Base-by-base conservation (phyloP, 1,284 basidiomycete genomes). In the Mycena sp. region DNA sequence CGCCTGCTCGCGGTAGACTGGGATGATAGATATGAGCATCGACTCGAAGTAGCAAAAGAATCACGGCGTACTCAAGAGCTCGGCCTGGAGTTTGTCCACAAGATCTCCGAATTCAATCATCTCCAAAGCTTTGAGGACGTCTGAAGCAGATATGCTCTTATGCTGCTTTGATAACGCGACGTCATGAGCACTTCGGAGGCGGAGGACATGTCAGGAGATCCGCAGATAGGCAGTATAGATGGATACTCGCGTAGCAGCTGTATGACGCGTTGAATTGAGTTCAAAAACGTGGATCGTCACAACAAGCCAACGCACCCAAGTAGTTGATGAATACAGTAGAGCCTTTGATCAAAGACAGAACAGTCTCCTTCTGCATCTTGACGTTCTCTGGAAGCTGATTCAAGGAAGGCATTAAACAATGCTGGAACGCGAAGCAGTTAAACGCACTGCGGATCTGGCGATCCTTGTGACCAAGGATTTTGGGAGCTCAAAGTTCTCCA, bases 321-420 rank as follows among this genome's bases (percentile, higher is more conserved):
- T 95, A 96, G 76, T 92, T 95, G 70, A 98, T 95, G 75, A 96
- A 97, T 25, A 96, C 90, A 0, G 94, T 95, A 2, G 94, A 94
- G 23, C 91, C 89, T 72, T 95, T 94, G 21, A 93, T 83, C 5
- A 96, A 82, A 11, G 94, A 92, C 1, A 91, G 77, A 0, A 94
- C 87, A 0, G 91, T 92, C 65, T 97, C 95, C 70, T 95, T 95
- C 70, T 95, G 92, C 64, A 97, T 77, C 73, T 96, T 95, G 5
- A 90, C 86, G 67, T 88, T 90, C 10, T 95, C 92, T 5, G 94
- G 93, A 14, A 96, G 80, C 94, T 96, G 62, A n/a, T n/a, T n/a
- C 4, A 59, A 28, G 44, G 46, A 19, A 45, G 19, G 51, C 57
- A 58, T n/a, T 11, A 45, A 48, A 35, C 35, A 26, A 37, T 32